phyloP scores from a whole-genome alignment of 1,284 basidiomycete species.

The Exsudoporus floridanus region DNA sequence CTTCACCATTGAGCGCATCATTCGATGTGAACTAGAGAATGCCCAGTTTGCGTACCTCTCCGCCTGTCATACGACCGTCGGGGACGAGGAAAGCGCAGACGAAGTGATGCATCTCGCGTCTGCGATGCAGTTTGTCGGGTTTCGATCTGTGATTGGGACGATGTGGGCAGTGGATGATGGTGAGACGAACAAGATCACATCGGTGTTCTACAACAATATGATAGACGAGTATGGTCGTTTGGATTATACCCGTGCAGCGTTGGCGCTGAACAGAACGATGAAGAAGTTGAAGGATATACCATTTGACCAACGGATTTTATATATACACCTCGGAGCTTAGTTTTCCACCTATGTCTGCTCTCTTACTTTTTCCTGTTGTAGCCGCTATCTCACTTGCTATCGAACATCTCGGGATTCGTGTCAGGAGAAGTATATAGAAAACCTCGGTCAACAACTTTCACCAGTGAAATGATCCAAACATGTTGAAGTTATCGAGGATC shows the following conservation, averaged over 20 bases:
- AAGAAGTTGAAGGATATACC: not conserved
- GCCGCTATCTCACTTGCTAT: not conserved
- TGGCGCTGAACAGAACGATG: not conserved
- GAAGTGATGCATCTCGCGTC: constrained; percentile 5
- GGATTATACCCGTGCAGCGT: not conserved
- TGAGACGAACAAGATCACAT: not conserved
- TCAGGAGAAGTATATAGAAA: too few relatives aligned
- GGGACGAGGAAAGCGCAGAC: not conserved
- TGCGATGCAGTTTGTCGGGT: constrained; percentile 4
- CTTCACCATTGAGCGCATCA: not conserved
- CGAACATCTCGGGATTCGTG: too few relatives aligned
- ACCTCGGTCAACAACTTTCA: too few relatives aligned
- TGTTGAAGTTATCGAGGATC: too few relatives aligned
- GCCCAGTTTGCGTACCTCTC: not conserved
- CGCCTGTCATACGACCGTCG: not conserved
- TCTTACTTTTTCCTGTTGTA: not conserved
- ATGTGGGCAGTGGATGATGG: not conserved
- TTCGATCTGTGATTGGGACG: constrained; percentile 1
- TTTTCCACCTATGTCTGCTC: not conserved
- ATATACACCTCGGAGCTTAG: constrained; percentile 4
- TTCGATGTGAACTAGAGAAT: not conserved
- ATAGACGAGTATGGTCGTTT: not conserved
- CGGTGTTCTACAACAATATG: not conserved
- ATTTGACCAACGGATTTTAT: constrained; percentile 1
- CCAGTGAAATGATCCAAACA: too few relatives aligned